Conservation (phyloP, 805 yeast genomes). For the Cyberlindnera japonica region DNA sequence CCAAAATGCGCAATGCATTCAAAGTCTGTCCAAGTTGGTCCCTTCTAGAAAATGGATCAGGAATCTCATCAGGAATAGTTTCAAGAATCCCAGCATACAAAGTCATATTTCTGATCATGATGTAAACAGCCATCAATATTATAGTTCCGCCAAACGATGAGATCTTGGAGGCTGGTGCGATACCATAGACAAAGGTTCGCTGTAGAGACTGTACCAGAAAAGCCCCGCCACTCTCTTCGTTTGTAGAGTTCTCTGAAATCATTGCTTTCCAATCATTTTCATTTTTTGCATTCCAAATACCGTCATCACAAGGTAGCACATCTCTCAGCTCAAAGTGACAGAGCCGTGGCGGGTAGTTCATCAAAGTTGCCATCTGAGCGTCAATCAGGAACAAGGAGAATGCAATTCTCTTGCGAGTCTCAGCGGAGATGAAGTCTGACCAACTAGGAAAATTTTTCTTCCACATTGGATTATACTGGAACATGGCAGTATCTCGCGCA, state of each 20-base stretch:
- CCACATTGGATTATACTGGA: background rate
- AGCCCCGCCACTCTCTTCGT: background rate
- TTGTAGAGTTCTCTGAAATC: background rate
- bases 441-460: background rate
- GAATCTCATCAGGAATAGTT: background rate
- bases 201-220: slow-evolving; percentile 2
- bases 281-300: background rate
- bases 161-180: slow-evolving; percentile 1
- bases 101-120: slow-evolving; percentile 1
- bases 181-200: slow-evolving; percentile 1
- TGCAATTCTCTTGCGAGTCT: slow-evolving; percentile 1
- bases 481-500: slow-evolving; percentile 4
- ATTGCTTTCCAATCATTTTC: background rate
- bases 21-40: slow-evolving; percentile 1
- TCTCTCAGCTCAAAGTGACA: background rate
- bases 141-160: background rate
- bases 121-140: background rate
- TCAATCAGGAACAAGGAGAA: slow-evolving; percentile 1
- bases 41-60: slow-evolving; percentile 1
- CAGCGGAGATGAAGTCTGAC: background rate
- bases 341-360: slow-evolving; percentile 1
- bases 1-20: background rate
- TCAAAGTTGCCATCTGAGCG: slow-evolving; percentile 5
- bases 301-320: background rate
- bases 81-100: background rate